Evolutionary conservation across 2,329 filamentous ascomycete genomes (phyloP).

Genomic region (Achaetomium macrosporum): DNA sequence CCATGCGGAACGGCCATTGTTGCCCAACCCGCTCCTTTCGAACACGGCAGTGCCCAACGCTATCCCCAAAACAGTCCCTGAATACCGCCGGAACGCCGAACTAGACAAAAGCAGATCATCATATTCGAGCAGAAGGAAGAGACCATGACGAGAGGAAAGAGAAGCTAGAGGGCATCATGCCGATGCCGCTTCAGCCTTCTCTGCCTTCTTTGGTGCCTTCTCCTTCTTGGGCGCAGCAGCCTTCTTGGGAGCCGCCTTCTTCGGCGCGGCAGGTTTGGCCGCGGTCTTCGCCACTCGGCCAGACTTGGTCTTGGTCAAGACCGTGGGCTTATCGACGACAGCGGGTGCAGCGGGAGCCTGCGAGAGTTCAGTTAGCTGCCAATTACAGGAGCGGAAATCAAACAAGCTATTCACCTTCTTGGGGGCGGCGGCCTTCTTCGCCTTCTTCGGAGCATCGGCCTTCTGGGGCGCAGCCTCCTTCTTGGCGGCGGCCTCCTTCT

Average conservation of each 20-base stretch:
- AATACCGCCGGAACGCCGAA: conserved; percentile 21
- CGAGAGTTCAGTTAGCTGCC: conserved; percentile 4
- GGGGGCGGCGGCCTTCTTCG: conserved; percentile 29
- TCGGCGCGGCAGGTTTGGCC: conserved; percentile 41
- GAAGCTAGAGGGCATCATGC: conserved; percentile 20
- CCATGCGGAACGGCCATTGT: conserved; percentile 6
- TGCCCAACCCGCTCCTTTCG: conserved; percentile 1
- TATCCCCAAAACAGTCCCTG: conserved; percentile 14
- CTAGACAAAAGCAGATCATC: conserved; percentile 18
- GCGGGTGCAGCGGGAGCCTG: conserved; percentile 61
- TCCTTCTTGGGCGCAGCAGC: conserved; percentile 41
- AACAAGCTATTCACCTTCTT: conserved; percentile 31
- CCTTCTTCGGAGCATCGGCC: conserved; percentile 34
- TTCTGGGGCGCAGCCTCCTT: conserved; percentile 40
- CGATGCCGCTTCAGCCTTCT: conserved; percentile 31
- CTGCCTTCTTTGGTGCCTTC: conserved; percentile 38
- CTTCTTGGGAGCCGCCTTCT: conserved; percentile 45
- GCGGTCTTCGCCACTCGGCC: conserved; percentile 73
- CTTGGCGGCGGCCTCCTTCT: conserved; percentile 30
- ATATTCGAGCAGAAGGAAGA: conserved; percentile 27
- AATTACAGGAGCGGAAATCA: too few species aligned
- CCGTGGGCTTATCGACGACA: conserved; percentile 62
- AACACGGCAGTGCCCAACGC: conserved; percentile 17
- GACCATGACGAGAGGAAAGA: conserved; percentile 33
- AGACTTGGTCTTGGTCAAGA: conserved; percentile 77